Base-by-base conservation (phyloP, 129 eudicot genomes). In the Dittrichia graveolens region DNA sequence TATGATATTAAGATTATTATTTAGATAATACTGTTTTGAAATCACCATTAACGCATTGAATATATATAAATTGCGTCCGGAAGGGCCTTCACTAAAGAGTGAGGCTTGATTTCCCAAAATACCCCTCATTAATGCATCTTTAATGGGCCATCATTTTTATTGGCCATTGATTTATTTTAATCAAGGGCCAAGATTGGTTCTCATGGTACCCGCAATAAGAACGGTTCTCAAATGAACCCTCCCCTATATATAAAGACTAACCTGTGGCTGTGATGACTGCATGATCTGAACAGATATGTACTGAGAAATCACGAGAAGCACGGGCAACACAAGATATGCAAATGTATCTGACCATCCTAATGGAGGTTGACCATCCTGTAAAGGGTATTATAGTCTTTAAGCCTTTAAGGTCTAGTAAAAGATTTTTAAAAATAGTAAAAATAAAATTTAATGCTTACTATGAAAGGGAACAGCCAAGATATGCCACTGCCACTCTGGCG, bases 221-320 rank as follows among this genome's bases (percentile, higher is more conserved):
- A n/a, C n/a, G n/a, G n/a, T n/a, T n/a, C n/a, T n/a, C n/a, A n/a
- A n/a, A n/a, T n/a, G n/a, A n/a, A n/a, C n/a, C n/a, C n/a, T n/a
- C n/a, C n/a, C n/a, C n/a, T 18, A 6, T 2, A 18, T 10, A 10
- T 45, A 46, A 4, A 5, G 35, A 37, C 77, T 14, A 81, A 86
- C 98, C 97, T 92, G 96, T 53, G 91, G 83, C 80, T 93, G 98
- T 61, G 92, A 54, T 65, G 96, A 85, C 83, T 94, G 99, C 96
- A 94, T 94, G 65, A 94, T 88, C 71, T 88, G 96, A 49, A 94
- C 78, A 24, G 98, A 94, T 67, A 86, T 63, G 86, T 90, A 90
- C 56, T 94, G 98, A 56, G 97, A 75, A 52, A 81, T 12, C 69
- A 90, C 88, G 37, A 94, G 84, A 43, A 94, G 81, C 66, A 88